Evolutionary conservation across 106 monocot genomes (phyloP), one percentile per base, ranked within the genome.

Genomic region (Allium sativum): DNA sequence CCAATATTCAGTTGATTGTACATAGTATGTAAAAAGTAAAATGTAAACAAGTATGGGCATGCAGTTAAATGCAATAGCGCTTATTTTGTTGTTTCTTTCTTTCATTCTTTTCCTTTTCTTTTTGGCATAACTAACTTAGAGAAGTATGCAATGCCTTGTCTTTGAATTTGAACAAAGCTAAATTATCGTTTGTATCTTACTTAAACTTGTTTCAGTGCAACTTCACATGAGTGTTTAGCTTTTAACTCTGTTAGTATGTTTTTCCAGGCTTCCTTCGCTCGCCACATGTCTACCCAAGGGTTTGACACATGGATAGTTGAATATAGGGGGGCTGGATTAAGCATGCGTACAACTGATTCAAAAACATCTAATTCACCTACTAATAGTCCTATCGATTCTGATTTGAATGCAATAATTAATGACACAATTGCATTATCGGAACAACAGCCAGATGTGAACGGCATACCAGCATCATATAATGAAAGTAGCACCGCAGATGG

Each of bases 221-320:
- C 31, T 3, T 31, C 31, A 3, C 31, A 31, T 31, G 31, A 31
- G 31, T 31, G 31, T 31, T 31, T 31, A 31, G 5, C 5, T 57
- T 44, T 68, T 61, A 16, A 45, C 69, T 31, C 31, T 31, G 31
- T 31, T 31, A 31, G 5, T 31, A 3, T 31, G 2, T 31, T 18
- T 13, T 51, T 65, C 47, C 77, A 96, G 96, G 90, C 84, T 69
- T 96, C 96, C 70, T 96, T 96, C 87, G 96, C 96, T 62, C 90
- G 96, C 54, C 81, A 91, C 68, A 96, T 96, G 96, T 78, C 84
- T 17, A 78, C 72, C n/a, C 87, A 87, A 69, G 96, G 96, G 58
- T 96, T 96, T 76, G 96, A 96, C 69, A 91, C 96, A 44, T 96
- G 96, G 96, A 78, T 96, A 66, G 84, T 96, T 50, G 96, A 96